Evolutionary conservation across 805 yeast species (phyloP), one percentile per base, ranked within the genome.

Genomic region (Sugiyamaella smithiae): DNA sequence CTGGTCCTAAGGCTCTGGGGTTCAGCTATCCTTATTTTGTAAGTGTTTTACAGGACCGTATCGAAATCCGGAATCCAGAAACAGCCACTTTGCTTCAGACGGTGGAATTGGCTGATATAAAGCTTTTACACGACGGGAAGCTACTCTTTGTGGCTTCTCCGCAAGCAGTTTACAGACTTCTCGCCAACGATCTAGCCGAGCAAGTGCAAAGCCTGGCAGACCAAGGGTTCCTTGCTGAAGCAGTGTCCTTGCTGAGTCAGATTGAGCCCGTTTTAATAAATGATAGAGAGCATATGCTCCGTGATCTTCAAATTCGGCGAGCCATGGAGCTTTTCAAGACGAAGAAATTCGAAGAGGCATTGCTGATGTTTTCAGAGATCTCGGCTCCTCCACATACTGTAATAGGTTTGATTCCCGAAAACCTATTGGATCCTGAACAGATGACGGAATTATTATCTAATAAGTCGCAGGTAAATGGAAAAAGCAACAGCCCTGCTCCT

Each of bases 321-420:
- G 82, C 74, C 0, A 54, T 63, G 4, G 53, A 63, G 2, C 44
- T 75, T 20, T 67, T 70, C 43, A 32, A 59, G 1, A 51, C 57
- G 3, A 59, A 60, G 3, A 54, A 67, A 3, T 69, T 66, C 40
- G 63, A 62, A 3, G 51, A 62, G 7, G 72, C 82, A 1, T 65
- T 78, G 63, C 56, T 62, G 45, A 31, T 73, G 14, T 81, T 82
- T 46, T 73, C 73, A 4, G 75, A 75, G 22, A 80, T 70, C 46
- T 66, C 81, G 59, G 85, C 88, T 0, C 76, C 84, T 1, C 88
- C 88, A 0, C 71, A 75, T 31, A 58, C 67, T 3, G 77, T 83
- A 0, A 66, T 82, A 1, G 53, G 62, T 2, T 62, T 77, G 23
- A 72, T 75, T 45, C 85, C 87, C 0, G 43, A 38, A 12, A 26